Evolutionary conservation across 108 stramenopile genomes (phyloP).

Genomic region (Cyclotella kingstonii): DNA sequence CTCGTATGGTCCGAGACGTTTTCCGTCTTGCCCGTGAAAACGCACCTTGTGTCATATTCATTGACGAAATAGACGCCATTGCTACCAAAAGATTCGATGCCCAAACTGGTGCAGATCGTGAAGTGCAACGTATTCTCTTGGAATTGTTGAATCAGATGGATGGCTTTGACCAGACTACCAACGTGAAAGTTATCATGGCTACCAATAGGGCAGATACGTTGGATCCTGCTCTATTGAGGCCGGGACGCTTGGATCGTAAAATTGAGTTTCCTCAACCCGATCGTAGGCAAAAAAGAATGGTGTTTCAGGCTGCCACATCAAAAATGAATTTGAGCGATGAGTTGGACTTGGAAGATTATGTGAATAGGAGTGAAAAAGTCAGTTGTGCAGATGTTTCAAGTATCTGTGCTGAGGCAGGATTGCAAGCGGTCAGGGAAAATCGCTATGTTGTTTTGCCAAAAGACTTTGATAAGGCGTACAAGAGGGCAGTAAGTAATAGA

Average conservation of each 20-base stretch:
- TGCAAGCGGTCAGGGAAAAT: conserved; percentile 98
- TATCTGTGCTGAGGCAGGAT: conserved; percentile 97
- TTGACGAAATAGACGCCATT: conserved; percentile 99
- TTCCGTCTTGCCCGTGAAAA: conserved; percentile 99
- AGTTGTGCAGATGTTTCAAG: conserved; percentile 93
- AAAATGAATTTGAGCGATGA: conserved; percentile 98
- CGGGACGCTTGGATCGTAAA: conserved; percentile 98
- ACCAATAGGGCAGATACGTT: conserved; percentile 99
- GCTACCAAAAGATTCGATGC: conserved; percentile 99
- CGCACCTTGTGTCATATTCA: conserved; percentile 96
- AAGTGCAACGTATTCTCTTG: conserved; percentile 98
- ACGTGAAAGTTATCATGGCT: conserved; percentile 99
- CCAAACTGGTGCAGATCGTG: conserved; percentile 97
- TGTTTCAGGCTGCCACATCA: conserved; percentile 97
- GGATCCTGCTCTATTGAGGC: conserved; percentile 97
- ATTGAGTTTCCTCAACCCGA: conserved; percentile 99
- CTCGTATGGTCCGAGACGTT: conserved; percentile 99
- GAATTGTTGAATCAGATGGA: conserved; percentile 99
- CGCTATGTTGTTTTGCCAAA: conserved; percentile 97
- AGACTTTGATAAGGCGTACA: conserved; percentile 99
- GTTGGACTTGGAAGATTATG: conserved; percentile 98
- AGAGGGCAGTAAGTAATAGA: conserved; percentile 95
- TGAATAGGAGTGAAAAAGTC: conserved; percentile 97
- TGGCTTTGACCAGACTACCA: conserved; percentile 98
- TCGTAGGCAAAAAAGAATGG: conserved; percentile 99